Conservation (phyloP, 768 basidiomycete genomes). For the Tylopilus cervinicoccineus region DNA sequence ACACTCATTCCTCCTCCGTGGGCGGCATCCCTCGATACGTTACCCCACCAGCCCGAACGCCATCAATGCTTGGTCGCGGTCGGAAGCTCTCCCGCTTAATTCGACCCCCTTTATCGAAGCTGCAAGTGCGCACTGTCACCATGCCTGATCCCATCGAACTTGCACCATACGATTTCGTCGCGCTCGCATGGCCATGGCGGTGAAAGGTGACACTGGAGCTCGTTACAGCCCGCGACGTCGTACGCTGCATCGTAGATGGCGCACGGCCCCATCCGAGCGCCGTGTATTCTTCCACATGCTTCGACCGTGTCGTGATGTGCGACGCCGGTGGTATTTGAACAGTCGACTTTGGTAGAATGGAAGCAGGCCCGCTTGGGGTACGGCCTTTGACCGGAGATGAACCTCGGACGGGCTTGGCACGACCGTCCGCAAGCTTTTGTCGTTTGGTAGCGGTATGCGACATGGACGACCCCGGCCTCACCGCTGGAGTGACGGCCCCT, state of each 20-base stretch:
- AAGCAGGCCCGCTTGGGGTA: conserved; percentile 20
- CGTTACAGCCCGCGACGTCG: conserved; percentile 20
- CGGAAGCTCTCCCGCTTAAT: conserved; percentile 77
- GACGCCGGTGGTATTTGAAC: conserved; percentile 2
- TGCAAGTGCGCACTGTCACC: conserved; percentile 11
- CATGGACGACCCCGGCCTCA: conserved; percentile 42
- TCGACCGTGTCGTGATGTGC: conserved; percentile 25
- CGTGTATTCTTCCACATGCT: conserved; percentile 23
- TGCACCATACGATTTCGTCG: conserved; percentile 15
- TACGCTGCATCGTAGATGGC: conserved; percentile 32
- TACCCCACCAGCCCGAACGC: conserved; percentile 8
- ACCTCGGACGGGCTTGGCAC: conserved; percentile 16
- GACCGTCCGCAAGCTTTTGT: conserved; percentile 48
- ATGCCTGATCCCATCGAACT: conserved; percentile 7
- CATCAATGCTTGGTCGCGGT: conserved; percentile 72
- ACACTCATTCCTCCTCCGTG: conserved; percentile 24
- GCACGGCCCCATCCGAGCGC: conserved; percentile 34
- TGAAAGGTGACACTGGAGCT: conserved; percentile 6
- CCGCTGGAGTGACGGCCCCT: conserved; percentile 55
- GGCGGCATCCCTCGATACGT: conserved; percentile 25
- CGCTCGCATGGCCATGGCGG: conserved; percentile 7
- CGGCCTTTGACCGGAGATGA: conserved; percentile 29
- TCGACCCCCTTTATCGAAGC: conserved; percentile 44
- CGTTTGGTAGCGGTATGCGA: conserved; percentile 57
- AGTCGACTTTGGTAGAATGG: conserved; percentile 12